phyloP scores from a whole-genome alignment of 805 yeast genomes.

The Hanseniaspora singularis region DNA sequence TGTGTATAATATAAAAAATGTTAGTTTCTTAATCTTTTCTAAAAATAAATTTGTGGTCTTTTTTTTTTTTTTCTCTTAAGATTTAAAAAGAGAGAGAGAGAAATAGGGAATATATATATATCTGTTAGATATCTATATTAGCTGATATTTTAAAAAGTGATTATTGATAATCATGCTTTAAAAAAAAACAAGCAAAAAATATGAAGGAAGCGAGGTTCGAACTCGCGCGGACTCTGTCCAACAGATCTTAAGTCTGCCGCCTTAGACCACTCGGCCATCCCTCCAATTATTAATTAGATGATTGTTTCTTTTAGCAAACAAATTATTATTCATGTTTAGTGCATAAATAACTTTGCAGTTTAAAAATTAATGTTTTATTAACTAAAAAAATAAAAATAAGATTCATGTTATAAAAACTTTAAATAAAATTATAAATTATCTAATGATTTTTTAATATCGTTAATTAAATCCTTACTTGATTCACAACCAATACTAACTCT shows the following conservation, averaged over 20 bases:
- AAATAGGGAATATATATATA: no score
- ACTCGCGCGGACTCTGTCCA: conserved; percentile 28
- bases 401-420: not conserved
- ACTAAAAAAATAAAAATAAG: no score
- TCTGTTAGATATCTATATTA: no score
- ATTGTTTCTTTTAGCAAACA: no score
- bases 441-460: conserved; percentile 58
- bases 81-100: no score
- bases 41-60: no score
- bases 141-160: not conserved
- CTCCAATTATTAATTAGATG: conserved; percentile 19
- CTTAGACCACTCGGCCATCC: conserved; percentile 29
- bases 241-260: conserved; percentile 28
- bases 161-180: not conserved
- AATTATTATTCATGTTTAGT: no score
- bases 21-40: no score
- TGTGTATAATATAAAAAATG: no score
- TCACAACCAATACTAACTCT: conserved; percentile 78
- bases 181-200: conserved; percentile 8
- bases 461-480: conserved; percentile 60
- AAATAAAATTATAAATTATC: not conserved
- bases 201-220: conserved; percentile 28
- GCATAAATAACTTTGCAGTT: no score
- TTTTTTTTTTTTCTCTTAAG: no score
- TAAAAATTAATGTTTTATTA: no score